Evolutionary conservation across 192 early-diverging fungal genomes (phyloP), one percentile per base, ranked within the genome.

Genomic region (Backusella parvicylindrica): DNA sequence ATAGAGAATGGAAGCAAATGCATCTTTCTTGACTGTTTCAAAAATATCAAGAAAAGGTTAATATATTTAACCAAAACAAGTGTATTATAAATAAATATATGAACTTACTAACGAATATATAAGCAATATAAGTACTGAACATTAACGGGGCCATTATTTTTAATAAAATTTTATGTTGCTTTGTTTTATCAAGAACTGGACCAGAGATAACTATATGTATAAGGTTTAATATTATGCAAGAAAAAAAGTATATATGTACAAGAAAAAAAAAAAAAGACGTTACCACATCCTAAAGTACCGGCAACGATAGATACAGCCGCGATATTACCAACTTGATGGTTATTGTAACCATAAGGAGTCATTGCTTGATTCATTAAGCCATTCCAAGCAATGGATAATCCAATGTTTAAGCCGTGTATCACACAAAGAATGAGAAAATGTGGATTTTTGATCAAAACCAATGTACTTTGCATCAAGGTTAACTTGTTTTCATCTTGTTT

Each of bases 271-370:
- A 36, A 16, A 35, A 32, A 35, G 36, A 35, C 65, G 33, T 74
- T 77, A 81, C 79, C 68, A 50, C 75, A 81, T 18, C 79, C 79
- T 47, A 81, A 56, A 65, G 71, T 81, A n/a, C 79, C 79, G 11
- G 71, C 75, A 37, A 81, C 67, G 18, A 81, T 73, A 6, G 64
- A 66, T 2, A 81, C 53, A 28, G 79, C 79, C 64, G 72, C 73
- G 0, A 81, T 37, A 50, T 81, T 75, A 4, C 81, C 81, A 21
- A 71, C 77, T 35, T 82, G 73, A 43, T 56, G 70, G 32, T 78
- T 70, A 0, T 74, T 79, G 35, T 82, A 82, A 35, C 81, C 81
- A 40, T 79, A 82, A 2, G 81, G 81, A 35, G 74, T 65, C 53
- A 82, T 79, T 33, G 78, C 50, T 70, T 78, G 81, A 53, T 69